phyloP scores from a whole-genome alignment of 305 asterid genomes.

The Fraxinus paxiana region DNA sequence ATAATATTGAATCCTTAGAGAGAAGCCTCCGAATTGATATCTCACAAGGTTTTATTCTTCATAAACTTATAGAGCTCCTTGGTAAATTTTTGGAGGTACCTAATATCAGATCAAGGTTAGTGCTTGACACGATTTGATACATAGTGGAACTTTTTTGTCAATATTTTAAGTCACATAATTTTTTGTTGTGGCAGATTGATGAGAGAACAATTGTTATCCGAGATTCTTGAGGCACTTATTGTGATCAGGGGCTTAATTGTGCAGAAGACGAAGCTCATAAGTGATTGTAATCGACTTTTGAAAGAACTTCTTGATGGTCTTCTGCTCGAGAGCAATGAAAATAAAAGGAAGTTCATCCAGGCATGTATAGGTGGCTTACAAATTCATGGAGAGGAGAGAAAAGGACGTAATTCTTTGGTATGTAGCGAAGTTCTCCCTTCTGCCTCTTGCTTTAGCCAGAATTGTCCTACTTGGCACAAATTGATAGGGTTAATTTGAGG shows the following conservation, averaged over 20 bases:
- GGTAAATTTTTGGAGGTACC: slow-evolving; percentile 96
- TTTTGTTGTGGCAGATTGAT: slow-evolving; percentile 66
- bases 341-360: slow-evolving; percentile 88
- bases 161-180: slow-evolving; percentile 10
- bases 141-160: slow-evolving; percentile 1
- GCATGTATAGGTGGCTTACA: slow-evolving; percentile 96
- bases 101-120: slow-evolving; percentile 86
- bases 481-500: not conserved
- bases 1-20: slow-evolving; percentile 81
- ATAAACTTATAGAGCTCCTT: slow-evolving; percentile 95
- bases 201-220: slow-evolving; percentile 80
- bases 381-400: slow-evolving; percentile 75
- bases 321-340: slow-evolving; percentile 87
- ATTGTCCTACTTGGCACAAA: slow-evolving; percentile 12
- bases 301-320: slow-evolving; percentile 95
- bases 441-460: not conserved
- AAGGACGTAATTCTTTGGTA: slow-evolving; percentile 92
- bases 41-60: slow-evolving; percentile 97
- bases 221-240: slow-evolving; percentile 95
- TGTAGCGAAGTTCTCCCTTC: slow-evolving; percentile 22
- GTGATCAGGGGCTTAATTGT: slow-evolving; percentile 94
- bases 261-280: slow-evolving; percentile 89
- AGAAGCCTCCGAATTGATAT: slow-evolving; percentile 97
- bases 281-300: slow-evolving; percentile 85
- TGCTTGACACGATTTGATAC: slow-evolving; percentile 12